These are phyloP conservation scores for Boeremia lycopersici DNA, from an alignment of 2,329 filamentous ascomycete species.

Conservation along the genomic window DNA sequence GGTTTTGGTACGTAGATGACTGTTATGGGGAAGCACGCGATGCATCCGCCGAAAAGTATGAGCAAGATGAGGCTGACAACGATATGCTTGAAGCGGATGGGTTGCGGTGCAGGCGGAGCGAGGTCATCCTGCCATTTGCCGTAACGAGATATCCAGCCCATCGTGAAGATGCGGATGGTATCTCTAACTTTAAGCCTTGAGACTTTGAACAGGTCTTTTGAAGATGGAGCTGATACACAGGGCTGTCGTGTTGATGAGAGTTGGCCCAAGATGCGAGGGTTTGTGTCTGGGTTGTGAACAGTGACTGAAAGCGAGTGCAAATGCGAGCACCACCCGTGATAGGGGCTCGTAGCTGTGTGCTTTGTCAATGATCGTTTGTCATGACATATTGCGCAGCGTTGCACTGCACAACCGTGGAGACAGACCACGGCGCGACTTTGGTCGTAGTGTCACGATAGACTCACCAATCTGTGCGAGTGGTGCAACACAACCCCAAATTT, in stretches of 20 bases:
- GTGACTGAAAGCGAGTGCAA: background rate
- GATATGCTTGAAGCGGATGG: background rate
- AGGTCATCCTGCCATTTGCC: background rate
- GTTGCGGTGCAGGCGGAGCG: background rate
- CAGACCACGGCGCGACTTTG: background rate
- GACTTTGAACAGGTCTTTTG: too few relatives aligned
- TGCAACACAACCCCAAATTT: background rate
- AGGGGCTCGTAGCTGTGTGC: background rate
- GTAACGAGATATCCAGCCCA: slow-evolving; percentile 10
- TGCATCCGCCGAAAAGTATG: background rate
- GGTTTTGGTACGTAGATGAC: slow-evolving; percentile 1
- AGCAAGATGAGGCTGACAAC: background rate
- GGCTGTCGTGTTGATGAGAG: background rate
- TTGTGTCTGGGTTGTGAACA: background rate
- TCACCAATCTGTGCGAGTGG: background rate
- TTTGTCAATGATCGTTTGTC: background rate
- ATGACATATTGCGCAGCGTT: slow-evolving; percentile 1
- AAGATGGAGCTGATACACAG: background rate
- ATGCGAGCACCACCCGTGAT: background rate
- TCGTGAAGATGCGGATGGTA: background rate
- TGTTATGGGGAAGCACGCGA: slow-evolving; percentile 3
- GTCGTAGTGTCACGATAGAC: background rate
- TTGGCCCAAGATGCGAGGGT: background rate
- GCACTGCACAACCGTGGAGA: slow-evolving; percentile 5
- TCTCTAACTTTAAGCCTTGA: too few relatives aligned